Evolutionary conservation across 2,329 filamentous ascomycete species (phyloP).

Genomic region (Alternaria conjuncta): DNA sequence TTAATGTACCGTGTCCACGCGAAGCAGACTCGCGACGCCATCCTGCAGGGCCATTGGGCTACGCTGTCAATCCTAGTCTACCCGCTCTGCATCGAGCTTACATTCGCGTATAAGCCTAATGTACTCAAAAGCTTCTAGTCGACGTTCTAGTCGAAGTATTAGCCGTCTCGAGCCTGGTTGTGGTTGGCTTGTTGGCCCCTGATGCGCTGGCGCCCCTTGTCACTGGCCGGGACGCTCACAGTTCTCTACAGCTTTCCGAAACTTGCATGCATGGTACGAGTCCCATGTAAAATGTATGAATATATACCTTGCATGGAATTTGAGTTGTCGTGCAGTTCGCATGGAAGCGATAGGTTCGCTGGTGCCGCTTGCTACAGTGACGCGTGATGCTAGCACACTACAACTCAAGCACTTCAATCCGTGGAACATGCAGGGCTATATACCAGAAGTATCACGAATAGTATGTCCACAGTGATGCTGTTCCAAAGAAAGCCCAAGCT

Average conservation of each 20-base stretch:
- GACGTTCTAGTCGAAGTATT: background rate
- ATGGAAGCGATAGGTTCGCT: background rate
- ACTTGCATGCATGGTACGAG: too few relatives aligned
- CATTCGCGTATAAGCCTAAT: background rate
- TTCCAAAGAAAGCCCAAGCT: background rate
- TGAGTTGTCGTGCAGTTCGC: background rate
- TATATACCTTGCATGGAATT: background rate
- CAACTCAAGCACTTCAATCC: background rate
- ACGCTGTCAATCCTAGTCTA: background rate
- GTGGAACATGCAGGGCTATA: background rate
- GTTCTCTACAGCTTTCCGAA: fast-evolving
- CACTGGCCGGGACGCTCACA: background rate
- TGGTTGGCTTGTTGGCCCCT: background rate
- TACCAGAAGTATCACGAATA: background rate
- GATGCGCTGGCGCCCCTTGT: background rate
- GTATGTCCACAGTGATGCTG: background rate
- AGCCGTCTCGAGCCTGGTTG: background rate
- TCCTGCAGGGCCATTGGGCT: background rate
- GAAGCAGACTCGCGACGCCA: background rate
- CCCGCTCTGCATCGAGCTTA: background rate
- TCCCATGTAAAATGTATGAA: too few relatives aligned
- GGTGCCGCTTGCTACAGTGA: too few relatives aligned
- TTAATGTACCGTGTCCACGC: background rate
- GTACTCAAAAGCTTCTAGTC: background rate
- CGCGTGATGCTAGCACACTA: background rate